These are phyloP conservation scores for Pseudogymnoascus sp. DNA, from an alignment of 2,329 filamentous ascomycete genomes.

Conservation along the genomic window DNA sequence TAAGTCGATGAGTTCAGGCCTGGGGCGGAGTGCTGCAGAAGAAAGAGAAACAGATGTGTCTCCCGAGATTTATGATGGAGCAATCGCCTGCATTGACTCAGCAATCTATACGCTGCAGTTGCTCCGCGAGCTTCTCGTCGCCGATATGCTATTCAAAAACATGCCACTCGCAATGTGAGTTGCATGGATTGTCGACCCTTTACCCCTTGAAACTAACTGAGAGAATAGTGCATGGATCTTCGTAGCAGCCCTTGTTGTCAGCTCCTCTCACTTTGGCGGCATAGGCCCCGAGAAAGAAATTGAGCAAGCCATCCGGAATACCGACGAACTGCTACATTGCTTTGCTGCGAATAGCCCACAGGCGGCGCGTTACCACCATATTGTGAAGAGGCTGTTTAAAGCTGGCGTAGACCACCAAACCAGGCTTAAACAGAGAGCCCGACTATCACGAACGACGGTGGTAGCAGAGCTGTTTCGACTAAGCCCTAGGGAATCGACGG, in stretches of 20 bases:
- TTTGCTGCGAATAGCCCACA: slow-evolving; percentile 10
- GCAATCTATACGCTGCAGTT: slow-evolving; percentile 9
- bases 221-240: slow-evolving; percentile 12
- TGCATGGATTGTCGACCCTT: not conserved
- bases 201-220: not conserved
- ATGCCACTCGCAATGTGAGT: slow-evolving; percentile 13
- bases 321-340: slow-evolving; percentile 1
- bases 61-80: not conserved
- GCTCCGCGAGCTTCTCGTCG: not conserved
- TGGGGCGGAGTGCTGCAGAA: not conserved
- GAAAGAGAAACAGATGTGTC: not conserved
- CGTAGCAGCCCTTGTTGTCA: slow-evolving; percentile 11
- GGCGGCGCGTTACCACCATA: slow-evolving; percentile 10
- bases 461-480: slow-evolving; percentile 5
- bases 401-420: slow-evolving; percentile 2
- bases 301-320: slow-evolving; percentile 7
- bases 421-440: not conserved
- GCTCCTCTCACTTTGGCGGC: slow-evolving; percentile 9
- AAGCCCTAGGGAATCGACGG: not conserved
- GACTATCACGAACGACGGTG: not conserved
- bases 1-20: not conserved
- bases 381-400: slow-evolving; percentile 9
- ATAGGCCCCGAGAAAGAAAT: slow-evolving; percentile 2
- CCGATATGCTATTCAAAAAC: slow-evolving; percentile 10
- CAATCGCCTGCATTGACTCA: slow-evolving; percentile 9